Conservation (phyloP, 1,139 yeast genomes). For the Sugiyamaella neomexicana region DNA sequence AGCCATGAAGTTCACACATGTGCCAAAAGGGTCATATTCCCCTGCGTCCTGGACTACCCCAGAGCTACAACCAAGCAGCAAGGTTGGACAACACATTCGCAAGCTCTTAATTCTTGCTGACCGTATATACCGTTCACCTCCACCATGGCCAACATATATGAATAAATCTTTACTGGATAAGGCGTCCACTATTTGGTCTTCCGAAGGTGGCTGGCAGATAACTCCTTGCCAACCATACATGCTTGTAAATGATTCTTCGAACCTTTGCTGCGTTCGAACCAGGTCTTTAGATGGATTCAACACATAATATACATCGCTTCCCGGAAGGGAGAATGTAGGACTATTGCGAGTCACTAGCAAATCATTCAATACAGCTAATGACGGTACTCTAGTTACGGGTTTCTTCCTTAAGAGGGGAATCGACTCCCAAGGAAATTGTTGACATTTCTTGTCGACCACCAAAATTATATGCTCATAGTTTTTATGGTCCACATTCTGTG, state of each 20-base stretch:
- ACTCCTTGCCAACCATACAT: slow-evolving; percentile 55
- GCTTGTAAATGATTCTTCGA: slow-evolving; percentile 49
- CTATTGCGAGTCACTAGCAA: slow-evolving; percentile 32
- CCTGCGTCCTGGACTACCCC: slow-evolving; percentile 66
- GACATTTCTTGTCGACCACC: slow-evolving; percentile 64
- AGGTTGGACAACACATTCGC: slow-evolving; percentile 59
- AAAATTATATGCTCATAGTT: slow-evolving; percentile 59
- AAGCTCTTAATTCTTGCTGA: slow-evolving; percentile 50
- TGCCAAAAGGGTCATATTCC: slow-evolving; percentile 70
- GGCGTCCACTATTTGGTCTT: slow-evolving; percentile 47
- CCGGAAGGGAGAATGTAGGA: slow-evolving; percentile 13
- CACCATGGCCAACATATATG: slow-evolving; percentile 91
- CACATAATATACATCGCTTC: slow-evolving; percentile 51
- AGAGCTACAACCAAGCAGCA: slow-evolving; percentile 91
- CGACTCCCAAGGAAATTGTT: slow-evolving; percentile 86
- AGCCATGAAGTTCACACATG: slow-evolving; percentile 67
- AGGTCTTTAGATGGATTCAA: slow-evolving; percentile 85
- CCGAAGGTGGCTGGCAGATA: slow-evolving; percentile 57
- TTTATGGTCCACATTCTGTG: slow-evolving; percentile 9
- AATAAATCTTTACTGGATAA: slow-evolving; percentile 53
- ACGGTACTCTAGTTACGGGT: slow-evolving; percentile 77
- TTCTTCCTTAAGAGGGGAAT: slow-evolving; percentile 52
- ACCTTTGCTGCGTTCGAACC: slow-evolving; percentile 61
- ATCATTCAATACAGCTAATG: slow-evolving; percentile 51
- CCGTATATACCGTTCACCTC: slow-evolving; percentile 81